phyloP scores from a whole-genome alignment of 176 grass and related monocot genomes.

The Juncus effusus region DNA sequence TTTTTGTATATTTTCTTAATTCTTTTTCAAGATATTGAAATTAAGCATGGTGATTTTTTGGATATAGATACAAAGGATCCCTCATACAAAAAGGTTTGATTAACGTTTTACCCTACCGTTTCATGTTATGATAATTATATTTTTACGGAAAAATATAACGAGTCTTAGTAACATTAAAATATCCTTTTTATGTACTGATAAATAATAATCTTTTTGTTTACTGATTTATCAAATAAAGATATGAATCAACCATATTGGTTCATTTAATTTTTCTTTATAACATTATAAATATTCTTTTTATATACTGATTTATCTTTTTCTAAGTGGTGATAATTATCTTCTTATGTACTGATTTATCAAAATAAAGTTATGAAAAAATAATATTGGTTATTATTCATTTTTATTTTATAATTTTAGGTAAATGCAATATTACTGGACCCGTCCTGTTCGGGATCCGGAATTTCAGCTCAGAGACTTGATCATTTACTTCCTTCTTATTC shows the following conservation, averaged over 20 bases:
- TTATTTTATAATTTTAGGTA: conserved; percentile 40
- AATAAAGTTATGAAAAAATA: too few species aligned
- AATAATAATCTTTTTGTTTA: too few species aligned
- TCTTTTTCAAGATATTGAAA: conserved; percentile 59
- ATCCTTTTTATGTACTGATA: too few species aligned
- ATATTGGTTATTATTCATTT: too few species aligned
- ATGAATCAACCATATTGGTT: too few species aligned
- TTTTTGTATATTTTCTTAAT: conserved; percentile 33
- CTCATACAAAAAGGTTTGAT: conserved; percentile 56
- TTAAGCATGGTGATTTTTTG: conserved; percentile 74
- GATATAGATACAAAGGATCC: conserved; percentile 50
- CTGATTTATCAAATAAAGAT: too few species aligned
- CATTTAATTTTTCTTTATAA: too few species aligned
- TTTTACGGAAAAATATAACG: background rate
- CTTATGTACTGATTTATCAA: too few species aligned
- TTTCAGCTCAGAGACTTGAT: conserved; percentile 79
- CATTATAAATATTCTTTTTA: too few species aligned
- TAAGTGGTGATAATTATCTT: too few species aligned
- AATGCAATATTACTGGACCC: conserved; percentile 81
- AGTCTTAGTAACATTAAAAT: background rate
- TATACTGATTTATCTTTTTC: too few species aligned
- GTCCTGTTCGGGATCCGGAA: conserved; percentile 96
- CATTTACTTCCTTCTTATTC: conserved; percentile 75
- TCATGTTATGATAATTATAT: conserved; percentile 1
- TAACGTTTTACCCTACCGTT: background rate